Base-by-base conservation (phyloP, 169 alveolate species). In the Neospora caninum region DNA sequence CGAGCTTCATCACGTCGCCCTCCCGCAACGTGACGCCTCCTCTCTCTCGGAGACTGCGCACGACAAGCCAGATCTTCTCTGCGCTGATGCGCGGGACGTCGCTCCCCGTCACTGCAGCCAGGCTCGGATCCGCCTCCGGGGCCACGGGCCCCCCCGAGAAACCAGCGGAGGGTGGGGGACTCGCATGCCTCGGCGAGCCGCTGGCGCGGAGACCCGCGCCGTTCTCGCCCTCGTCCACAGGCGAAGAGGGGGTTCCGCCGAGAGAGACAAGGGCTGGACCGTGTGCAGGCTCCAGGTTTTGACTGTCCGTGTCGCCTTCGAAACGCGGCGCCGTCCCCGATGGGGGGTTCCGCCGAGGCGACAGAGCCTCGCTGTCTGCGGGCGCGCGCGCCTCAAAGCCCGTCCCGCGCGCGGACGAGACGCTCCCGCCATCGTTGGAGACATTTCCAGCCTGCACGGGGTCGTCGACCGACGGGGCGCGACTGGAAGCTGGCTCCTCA, bases 1-100 rank as follows among this genome's bases (percentile, higher is more conserved):
- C 99, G 70, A 98, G 95, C 89, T 98, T 98, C 69, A 98, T 96
- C 84, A 97, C 92, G 95, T 98, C 99, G 89, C 98, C 97, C 94
- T 97, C 99, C 70, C 96, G 97, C 87, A 98, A 86, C 41, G 80
- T 97, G 96, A 95, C 84, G 67, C 80, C 97, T 91, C 91, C 91
- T 73, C 97, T 95, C 80, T 96, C 96, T n/a, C 98, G 98, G 69
- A 98, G 92, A 80, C 97, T 96, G 34, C 98, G 95, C 27, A 97
- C 98, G 0, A 98, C 97, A 82, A 98, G 93, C 98, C 98, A 98
- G 70, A 97, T 91, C 64, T 97, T 97, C 49, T 95, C 96, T 31
- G 87, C 41, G 73, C 73, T 22, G 41, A 31, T n/a, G 49, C 84
- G 84, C 88, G 38, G 70, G 84, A 73, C 70, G 43, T 45, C 73